Conservation (phyloP, 2,329 filamentous ascomycete species). For the Apiospora kogelbergensis region DNA sequence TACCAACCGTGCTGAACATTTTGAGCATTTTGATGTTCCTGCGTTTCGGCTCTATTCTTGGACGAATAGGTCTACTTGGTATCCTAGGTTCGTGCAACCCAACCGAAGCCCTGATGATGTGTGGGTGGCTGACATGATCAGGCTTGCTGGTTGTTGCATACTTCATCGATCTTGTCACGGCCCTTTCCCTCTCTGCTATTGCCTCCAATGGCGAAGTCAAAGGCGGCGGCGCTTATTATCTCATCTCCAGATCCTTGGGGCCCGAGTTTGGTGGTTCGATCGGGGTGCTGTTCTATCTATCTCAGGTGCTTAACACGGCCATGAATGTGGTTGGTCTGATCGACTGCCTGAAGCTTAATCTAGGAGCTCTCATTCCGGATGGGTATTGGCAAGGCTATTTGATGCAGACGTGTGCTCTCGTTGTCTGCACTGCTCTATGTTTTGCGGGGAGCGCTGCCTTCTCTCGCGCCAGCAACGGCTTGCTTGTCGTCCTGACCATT, state of each 20-base stretch:
- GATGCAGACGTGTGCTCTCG: slow-evolving; percentile 69
- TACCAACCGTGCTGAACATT: slow-evolving; percentile 86
- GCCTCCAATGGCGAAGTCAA: slow-evolving; percentile 88
- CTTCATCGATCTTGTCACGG: slow-evolving; percentile 78
- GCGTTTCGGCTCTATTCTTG: slow-evolving; percentile 81
- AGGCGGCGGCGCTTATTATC: slow-evolving; percentile 83
- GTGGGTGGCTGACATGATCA: slow-evolving; percentile 30
- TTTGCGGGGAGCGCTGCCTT: slow-evolving; percentile 80
- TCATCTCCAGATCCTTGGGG: slow-evolving; percentile 82
- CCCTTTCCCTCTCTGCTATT: slow-evolving; percentile 83
- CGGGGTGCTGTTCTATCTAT: slow-evolving; percentile 85
- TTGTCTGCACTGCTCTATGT: slow-evolving; percentile 73
- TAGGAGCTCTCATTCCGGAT: slow-evolving; percentile 65
- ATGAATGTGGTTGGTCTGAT: slow-evolving; percentile 86
- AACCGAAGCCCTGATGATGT: slow-evolving; percentile 13
- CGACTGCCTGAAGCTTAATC: slow-evolving; percentile 77
- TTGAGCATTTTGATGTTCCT: slow-evolving; percentile 91
- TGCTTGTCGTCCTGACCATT: slow-evolving; percentile 69
- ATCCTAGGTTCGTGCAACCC: slow-evolving; percentile 65
- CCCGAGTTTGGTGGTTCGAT: slow-evolving; percentile 90
- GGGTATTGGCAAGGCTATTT: slow-evolving; percentile 77
- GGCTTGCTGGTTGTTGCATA: slow-evolving; percentile 76
- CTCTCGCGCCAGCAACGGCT: slow-evolving; percentile 74
- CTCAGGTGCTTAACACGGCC: slow-evolving; percentile 83
- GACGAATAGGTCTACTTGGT: slow-evolving; percentile 75